phyloP scores from a whole-genome alignment of 805 yeast genomes.

The Torulaspora franciscae region DNA sequence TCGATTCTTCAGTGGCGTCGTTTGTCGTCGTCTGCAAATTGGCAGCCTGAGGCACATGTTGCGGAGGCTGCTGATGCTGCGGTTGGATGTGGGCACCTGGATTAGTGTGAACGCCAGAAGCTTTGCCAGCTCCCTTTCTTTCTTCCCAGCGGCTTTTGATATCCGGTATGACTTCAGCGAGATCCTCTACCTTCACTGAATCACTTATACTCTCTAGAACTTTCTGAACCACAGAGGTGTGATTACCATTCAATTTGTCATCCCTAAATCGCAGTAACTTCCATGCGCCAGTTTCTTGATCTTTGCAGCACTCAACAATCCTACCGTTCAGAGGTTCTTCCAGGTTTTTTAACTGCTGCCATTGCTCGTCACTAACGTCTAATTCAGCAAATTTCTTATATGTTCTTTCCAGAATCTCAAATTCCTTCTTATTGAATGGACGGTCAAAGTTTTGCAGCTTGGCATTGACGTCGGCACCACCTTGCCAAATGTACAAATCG shows the following conservation, averaged over 20 bases:
- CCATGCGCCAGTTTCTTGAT: slow-evolving; percentile 64
- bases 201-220: slow-evolving; percentile 82
- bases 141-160: slow-evolving; percentile 61
- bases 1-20: slow-evolving; percentile 4
- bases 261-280: slow-evolving; percentile 82
- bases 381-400: slow-evolving; percentile 68
- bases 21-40: neutral
- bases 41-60: neutral
- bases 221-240: slow-evolving; percentile 70
- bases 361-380: slow-evolving; percentile 61
- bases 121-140: slow-evolving; percentile 40
- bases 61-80: neutral
- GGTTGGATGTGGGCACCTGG: neutral
- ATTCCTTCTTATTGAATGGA: slow-evolving; percentile 33
- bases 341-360: slow-evolving; percentile 66
- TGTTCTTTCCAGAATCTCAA: slow-evolving; percentile 37
- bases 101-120: slow-evolving; percentile 6
- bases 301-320: slow-evolving; percentile 77
- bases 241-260: slow-evolving; percentile 88
- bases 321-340: slow-evolving; percentile 85
- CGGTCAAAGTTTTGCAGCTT: slow-evolving; percentile 29
- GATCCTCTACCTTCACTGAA: slow-evolving; percentile 75
- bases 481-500: slow-evolving; percentile 73
- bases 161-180: slow-evolving; percentile 50
- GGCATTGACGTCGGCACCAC: slow-evolving; percentile 40